Conservation (phyloP, 495 filamentous ascomycete genomes). For the Bombardia bombarda region DNA sequence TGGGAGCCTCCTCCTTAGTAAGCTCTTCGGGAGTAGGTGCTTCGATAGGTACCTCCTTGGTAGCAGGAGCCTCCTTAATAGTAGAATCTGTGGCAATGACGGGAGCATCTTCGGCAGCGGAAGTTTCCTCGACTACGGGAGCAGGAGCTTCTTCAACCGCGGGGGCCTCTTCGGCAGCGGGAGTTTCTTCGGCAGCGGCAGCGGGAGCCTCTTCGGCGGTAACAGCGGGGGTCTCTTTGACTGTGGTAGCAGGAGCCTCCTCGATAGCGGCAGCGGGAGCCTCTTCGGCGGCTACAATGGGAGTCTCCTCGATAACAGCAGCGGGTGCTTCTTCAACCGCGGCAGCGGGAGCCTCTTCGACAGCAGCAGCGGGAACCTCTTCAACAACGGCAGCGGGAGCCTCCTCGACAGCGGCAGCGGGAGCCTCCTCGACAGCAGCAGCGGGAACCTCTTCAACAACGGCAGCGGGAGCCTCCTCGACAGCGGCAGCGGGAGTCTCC, state of each 20-base stretch:
- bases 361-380: no score
- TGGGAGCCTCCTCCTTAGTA: slow-evolving; percentile 1
- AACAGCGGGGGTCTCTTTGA: no score
- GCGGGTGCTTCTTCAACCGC: no score
- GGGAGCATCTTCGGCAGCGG: neutral
- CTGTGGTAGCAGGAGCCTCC: no score
- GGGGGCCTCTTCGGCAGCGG: slow-evolving; percentile 6
- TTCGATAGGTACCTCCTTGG: slow-evolving; percentile 4
- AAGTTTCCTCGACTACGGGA: slow-evolving; percentile 3
- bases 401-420: slow-evolving; percentile 10
- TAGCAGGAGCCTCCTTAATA: neutral
- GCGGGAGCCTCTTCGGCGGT: no score
- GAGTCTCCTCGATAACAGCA: no score
- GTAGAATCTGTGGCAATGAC: slow-evolving; percentile 3
- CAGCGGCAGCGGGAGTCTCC: neutral
- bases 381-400: neutral
- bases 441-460: slow-evolving; percentile 5
- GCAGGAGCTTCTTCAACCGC: slow-evolving; percentile 2
- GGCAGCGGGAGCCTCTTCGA: no score
- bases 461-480: slow-evolving; percentile 8
- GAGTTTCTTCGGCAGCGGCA: slow-evolving; percentile 12
- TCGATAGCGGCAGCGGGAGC: no score
- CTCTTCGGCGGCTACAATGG: no score
- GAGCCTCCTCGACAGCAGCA: slow-evolving; percentile 13
- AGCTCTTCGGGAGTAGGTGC: neutral